Evolutionary conservation across 148 eudicot genomes (phyloP).

Genomic region (Diospyros kaki): DNA sequence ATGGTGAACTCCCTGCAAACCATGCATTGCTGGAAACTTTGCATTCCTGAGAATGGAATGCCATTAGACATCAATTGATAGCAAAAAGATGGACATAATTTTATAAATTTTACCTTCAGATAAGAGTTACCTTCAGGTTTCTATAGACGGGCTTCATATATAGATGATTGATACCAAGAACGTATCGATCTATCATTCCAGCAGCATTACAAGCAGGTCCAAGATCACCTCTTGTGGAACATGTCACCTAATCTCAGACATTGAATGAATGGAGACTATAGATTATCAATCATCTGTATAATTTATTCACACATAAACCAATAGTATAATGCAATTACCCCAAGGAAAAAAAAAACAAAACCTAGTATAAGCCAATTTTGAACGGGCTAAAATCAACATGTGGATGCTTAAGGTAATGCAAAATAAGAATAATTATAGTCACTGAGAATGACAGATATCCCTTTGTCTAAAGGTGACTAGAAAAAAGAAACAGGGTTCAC

Average conservation of each 20-base stretch:
- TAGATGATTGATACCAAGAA: constrained; percentile 71
- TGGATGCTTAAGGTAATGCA: background rate
- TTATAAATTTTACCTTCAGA: background rate
- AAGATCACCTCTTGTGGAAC: constrained; percentile 66
- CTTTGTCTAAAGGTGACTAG: background rate
- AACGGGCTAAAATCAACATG: background rate
- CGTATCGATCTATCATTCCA: constrained; percentile 72
- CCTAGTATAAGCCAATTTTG: background rate
- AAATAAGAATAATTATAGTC: background rate
- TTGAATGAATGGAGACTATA: background rate
- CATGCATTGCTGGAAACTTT: constrained; percentile 36
- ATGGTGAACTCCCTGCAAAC: constrained; percentile 55
- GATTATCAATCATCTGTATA: background rate
- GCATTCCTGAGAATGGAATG: constrained; percentile 45
- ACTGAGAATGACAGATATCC: constrained; percentile 1
- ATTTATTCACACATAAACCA: background rate
- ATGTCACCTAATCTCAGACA: constrained; percentile 45
- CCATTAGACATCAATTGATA: background rate
- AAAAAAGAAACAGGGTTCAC: background rate
- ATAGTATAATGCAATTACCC: background rate
- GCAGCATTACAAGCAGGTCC: constrained; percentile 89
- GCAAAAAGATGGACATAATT: background rate
- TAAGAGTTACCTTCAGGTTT: constrained; percentile 55
- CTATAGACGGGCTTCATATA: constrained; percentile 59
- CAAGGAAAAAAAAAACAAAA: too few species aligned